Conservation (phyloP, 768 basidiomycete species). For the Pulveroboletus sp. region DNA sequence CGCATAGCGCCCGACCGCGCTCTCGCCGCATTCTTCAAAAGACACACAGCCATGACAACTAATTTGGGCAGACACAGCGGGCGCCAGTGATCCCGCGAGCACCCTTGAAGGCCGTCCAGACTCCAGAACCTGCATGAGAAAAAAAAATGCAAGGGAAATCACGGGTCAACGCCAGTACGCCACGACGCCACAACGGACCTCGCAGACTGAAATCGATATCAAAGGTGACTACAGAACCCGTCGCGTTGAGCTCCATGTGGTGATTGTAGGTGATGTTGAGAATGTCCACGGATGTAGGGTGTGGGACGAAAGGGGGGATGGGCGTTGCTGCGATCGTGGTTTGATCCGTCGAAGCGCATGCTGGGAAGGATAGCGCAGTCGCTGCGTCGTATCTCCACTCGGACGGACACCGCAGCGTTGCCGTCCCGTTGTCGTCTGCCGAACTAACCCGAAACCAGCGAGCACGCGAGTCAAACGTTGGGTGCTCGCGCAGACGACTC, state of each 20-base stretch:
- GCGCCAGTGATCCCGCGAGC: not conserved
- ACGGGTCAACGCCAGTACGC: too few relatives aligned
- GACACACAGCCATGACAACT: not conserved
- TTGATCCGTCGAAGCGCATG: not conserved
- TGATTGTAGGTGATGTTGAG: slow-evolving; percentile 1
- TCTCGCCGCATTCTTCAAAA: not conserved
- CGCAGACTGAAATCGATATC: too few relatives aligned
- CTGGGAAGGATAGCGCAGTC: not conserved
- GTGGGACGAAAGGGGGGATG: not conserved
- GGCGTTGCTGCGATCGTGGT: too few relatives aligned
- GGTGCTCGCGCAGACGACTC: not conserved
- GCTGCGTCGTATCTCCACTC: slow-evolving; percentile 7
- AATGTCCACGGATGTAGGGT: too few relatives aligned
- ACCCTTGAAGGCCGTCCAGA: too few relatives aligned
- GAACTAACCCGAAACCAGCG: too few relatives aligned
- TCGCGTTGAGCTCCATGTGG: not conserved
- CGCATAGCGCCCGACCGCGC: not conserved
- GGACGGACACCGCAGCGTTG: slow-evolving; percentile 16
- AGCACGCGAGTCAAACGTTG: too few relatives aligned
- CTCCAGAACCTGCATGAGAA: too few relatives aligned
- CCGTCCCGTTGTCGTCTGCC: too few relatives aligned
- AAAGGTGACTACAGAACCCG: too few relatives aligned
- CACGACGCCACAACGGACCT: too few relatives aligned
- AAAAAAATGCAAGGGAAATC: too few relatives aligned
- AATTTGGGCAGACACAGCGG: slow-evolving; percentile 5